A percentile compares a stretch with the other conserved stretches of the same genome.
Conservation (phyloP, 163 green algal genomes). For the Chloromonas sp. region DNA sequence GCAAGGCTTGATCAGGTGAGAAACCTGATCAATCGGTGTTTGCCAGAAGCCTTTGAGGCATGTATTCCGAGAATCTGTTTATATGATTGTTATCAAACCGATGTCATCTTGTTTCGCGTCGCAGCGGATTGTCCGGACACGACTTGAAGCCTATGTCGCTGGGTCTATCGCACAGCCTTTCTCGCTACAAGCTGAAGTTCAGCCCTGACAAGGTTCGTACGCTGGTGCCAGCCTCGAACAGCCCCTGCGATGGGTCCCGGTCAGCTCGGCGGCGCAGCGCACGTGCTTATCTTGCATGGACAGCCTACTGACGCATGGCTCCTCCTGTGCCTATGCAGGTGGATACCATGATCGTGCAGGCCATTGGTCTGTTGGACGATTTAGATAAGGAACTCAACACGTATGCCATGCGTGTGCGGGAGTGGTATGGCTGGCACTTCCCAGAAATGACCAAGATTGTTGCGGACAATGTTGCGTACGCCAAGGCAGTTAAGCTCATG, state of each 20-base stretch:
- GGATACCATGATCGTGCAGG: constrained; percentile 96
- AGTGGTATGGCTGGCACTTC: constrained; percentile 99
- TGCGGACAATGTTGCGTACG: constrained; percentile 94
- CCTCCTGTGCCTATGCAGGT: constrained; percentile 44
- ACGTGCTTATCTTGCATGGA: no score
- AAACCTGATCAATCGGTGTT: no score
- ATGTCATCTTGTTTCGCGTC: background rate
- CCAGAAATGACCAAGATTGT: constrained; percentile 97
- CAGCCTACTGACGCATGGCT: no score
- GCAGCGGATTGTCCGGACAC: constrained; percentile 58
- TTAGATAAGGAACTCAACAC: constrained; percentile 97
- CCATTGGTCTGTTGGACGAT: constrained; percentile 85
- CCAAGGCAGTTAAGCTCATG: constrained; percentile 82
- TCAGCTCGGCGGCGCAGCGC: no score
- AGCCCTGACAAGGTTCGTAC: constrained; percentile 90
- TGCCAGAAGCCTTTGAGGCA: no score
- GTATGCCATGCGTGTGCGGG: constrained; percentile 96
- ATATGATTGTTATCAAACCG: background rate
- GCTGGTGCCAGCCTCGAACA: no score
- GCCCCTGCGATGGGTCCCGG: no score
- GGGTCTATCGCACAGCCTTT: constrained; percentile 93
- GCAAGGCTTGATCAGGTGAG: constrained; percentile 71
- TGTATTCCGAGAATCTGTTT: no score
- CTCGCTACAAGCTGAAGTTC: constrained; percentile 99
- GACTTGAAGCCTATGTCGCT: constrained; percentile 91